Conservation (phyloP, 1,284 basidiomycete species). For the Xerocomus minutiporus region DNA sequence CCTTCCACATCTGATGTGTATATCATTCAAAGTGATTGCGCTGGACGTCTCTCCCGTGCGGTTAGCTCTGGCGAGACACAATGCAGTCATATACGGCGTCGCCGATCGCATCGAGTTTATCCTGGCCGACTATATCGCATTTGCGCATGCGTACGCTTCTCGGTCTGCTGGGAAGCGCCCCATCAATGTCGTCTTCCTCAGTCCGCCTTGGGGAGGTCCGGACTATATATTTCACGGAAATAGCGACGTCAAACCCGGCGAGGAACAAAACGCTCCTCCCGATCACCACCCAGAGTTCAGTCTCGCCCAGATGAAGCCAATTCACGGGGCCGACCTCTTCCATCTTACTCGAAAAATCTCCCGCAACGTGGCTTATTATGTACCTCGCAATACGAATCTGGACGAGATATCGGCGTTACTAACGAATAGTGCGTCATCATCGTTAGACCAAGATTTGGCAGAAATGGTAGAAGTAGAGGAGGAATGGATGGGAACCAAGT, state of each 20-base stretch:
- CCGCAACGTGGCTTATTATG: constrained; percentile 81
- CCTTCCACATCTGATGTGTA: constrained; percentile 2
- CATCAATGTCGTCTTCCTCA: constrained; percentile 87
- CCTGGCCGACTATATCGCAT: constrained; percentile 80
- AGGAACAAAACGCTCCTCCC: constrained; percentile 10
- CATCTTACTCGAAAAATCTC: constrained; percentile 65
- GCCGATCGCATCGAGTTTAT: constrained; percentile 93
- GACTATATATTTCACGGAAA: constrained; percentile 51
- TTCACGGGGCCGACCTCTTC: constrained; percentile 82
- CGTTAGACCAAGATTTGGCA: constrained; percentile 12
- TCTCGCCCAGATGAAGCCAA: constrained; percentile 70
- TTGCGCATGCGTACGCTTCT: constrained; percentile 58
- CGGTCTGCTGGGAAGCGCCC: constrained; percentile 35
- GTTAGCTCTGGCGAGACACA: constrained; percentile 84
- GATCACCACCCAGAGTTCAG: constrained; percentile 55
- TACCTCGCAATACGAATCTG: constrained; percentile 81
- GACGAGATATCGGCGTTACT: constrained; percentile 67
- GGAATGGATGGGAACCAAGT: constrained; percentile 81
- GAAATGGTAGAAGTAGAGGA: constrained; percentile 80
- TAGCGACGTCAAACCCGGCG: constrained; percentile 10
- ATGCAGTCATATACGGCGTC: constrained; percentile 90
- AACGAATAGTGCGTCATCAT: background rate
- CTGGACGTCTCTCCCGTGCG: constrained; percentile 84
- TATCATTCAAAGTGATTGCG: constrained; percentile 67
- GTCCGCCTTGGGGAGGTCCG: constrained; percentile 91